Percentiles rank a stretch among this genome's conserved stretches.
These are phyloP conservation scores for Fusarium sp. DNA, from an alignment of 2,329 filamentous ascomycete genomes.

Conservation along the genomic window DNA sequence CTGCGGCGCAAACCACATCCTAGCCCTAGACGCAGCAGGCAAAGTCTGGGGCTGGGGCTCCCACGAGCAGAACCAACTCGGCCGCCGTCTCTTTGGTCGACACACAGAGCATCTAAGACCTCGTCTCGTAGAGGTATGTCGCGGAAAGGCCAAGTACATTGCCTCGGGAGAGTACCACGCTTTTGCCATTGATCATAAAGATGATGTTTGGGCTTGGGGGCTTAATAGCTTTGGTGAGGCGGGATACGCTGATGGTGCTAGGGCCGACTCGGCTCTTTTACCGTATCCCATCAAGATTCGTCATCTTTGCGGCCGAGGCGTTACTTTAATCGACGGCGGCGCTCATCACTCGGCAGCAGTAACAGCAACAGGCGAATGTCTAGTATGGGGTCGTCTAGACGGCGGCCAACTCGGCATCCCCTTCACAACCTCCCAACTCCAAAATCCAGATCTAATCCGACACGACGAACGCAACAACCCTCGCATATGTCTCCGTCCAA, in stretches of 20 bases:
- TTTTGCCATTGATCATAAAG: conserved; percentile 75
- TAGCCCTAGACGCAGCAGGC: conserved; percentile 69
- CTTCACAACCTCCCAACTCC: conserved; percentile 57
- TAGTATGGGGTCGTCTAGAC: conserved; percentile 67
- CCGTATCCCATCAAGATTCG: conserved; percentile 70
- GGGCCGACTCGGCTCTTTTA: conserved; percentile 59
- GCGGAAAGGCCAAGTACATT: conserved; percentile 66
- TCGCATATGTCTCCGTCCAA: conserved; percentile 71
- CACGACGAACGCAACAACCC: conserved; percentile 63
- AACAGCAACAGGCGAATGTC: conserved; percentile 59
- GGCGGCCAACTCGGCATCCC: conserved; percentile 62
- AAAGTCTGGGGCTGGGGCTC: conserved; percentile 35
- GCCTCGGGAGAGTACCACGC: conserved; percentile 78
- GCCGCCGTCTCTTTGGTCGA: conserved; percentile 61
- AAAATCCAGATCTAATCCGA: conserved; percentile 59
- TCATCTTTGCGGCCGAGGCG: conserved; percentile 66
- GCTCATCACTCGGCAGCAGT: conserved; percentile 74
- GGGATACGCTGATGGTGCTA: conserved; percentile 54
- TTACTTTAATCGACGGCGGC: conserved; percentile 73
- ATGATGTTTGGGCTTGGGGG: conserved; percentile 80
- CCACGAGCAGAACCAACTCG: conserved; percentile 59
- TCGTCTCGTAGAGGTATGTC: conserved; percentile 5
- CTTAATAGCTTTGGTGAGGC: conserved; percentile 83
- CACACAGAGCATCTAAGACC: conserved; percentile 41
- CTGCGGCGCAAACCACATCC: conserved; percentile 72